Conservation (phyloP, 257 asterid species). For the Nicotiana knightiana region DNA sequence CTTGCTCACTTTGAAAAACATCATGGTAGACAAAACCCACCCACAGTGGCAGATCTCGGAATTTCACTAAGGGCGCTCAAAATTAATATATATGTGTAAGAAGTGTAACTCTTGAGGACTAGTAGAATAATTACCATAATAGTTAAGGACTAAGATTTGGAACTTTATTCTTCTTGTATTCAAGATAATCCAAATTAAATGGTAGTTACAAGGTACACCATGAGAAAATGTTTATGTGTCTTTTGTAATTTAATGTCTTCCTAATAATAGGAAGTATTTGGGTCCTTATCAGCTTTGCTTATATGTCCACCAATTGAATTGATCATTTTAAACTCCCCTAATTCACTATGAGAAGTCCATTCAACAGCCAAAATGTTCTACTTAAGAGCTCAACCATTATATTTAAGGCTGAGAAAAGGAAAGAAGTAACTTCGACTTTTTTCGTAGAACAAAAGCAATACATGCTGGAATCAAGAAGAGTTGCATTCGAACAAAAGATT, state of each 20-base stretch:
- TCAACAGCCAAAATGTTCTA: background rate
- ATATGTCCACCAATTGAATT: background rate
- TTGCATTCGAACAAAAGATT: background rate
- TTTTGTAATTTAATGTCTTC: background rate
- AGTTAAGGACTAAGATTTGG: background rate
- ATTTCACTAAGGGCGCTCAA: no score
- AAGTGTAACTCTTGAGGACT: no score
- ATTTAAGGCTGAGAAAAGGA: background rate
- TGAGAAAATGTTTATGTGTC: background rate
- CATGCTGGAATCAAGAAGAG: background rate
- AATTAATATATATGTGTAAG: no score
- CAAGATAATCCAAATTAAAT: slow-evolving; percentile 4
- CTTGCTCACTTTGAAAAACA: background rate
- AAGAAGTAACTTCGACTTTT: background rate
- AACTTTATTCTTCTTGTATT: background rate
- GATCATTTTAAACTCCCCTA: background rate
- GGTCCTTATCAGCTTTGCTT: background rate
- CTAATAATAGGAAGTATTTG: background rate
- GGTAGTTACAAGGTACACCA: background rate
- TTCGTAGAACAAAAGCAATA: background rate
- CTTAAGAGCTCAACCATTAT: background rate
- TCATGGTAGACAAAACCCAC: background rate
- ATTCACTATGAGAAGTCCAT: background rate
- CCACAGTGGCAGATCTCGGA: no score
- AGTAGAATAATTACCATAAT: background rate